Evolutionary conservation across 2,329 filamentous ascomycete genomes (phyloP).

Genomic region (Trichoderma simmonsii): DNA sequence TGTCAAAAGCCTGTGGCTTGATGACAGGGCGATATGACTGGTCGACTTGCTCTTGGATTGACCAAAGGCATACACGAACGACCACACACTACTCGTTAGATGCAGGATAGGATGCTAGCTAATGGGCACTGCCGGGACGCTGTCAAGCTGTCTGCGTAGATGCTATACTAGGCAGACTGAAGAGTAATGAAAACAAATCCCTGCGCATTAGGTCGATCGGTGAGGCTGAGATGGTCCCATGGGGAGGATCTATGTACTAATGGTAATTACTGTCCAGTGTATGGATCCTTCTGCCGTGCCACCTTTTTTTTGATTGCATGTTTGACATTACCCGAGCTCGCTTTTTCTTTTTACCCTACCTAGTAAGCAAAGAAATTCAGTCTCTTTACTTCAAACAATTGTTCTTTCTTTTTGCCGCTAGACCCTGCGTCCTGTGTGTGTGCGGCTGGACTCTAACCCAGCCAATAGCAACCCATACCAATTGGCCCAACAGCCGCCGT

Average conservation of each 20-base stretch:
- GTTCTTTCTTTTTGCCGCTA: background rate
- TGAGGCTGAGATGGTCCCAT: constrained; percentile 7
- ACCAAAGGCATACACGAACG: background rate
- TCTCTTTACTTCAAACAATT: background rate
- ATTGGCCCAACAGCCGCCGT: background rate
- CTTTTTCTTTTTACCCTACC: background rate
- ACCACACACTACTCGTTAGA: background rate
- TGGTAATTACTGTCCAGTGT: background rate
- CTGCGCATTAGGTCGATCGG: background rate
- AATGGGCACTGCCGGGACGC: background rate
- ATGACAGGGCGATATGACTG: background rate
- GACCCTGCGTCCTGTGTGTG: background rate
- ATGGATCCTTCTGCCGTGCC: background rate
- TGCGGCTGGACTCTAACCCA: background rate
- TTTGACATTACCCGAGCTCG: background rate
- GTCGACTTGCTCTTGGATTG: background rate
- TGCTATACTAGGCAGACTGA: background rate
- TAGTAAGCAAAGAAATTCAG: background rate
- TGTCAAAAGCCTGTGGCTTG: background rate
- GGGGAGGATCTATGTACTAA: background rate
- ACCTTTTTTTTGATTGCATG: background rate
- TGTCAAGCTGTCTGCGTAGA: background rate
- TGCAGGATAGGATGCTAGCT: background rate
- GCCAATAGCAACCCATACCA: background rate
- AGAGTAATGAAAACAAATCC: background rate